Percentiles rank a stretch among this genome's conserved stretches.
Conservation (phyloP, 169 alveolate genomes). For the Eimeria falciformis region DNA sequence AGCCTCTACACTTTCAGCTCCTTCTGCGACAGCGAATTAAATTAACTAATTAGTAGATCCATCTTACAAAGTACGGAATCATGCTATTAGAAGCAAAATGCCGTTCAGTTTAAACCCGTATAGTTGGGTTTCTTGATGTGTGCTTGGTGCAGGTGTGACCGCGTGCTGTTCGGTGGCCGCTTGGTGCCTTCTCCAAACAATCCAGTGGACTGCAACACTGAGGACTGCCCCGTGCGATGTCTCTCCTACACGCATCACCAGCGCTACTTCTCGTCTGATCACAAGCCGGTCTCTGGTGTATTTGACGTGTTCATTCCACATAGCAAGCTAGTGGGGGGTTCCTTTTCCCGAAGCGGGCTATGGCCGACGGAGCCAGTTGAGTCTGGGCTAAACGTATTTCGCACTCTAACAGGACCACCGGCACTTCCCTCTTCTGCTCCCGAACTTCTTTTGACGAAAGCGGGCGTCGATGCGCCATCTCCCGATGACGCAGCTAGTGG, state of each 20-base stretch:
- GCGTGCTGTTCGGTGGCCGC: slow-evolving; percentile 57
- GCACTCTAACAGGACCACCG: background rate
- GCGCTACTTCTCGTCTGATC: slow-evolving; percentile 52
- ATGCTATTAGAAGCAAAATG: too few relatives aligned
- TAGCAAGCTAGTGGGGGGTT: background rate
- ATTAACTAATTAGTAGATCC: too few relatives aligned
- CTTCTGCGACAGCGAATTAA: too few relatives aligned
- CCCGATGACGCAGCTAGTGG: background rate
- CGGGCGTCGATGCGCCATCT: background rate
- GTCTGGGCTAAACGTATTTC: background rate
- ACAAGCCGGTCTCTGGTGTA: slow-evolving; percentile 67
- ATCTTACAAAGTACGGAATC: too few relatives aligned
- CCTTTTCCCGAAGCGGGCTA: background rate
- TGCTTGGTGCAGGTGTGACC: slow-evolving; percentile 73
- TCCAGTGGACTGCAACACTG: background rate
- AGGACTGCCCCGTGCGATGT: background rate
- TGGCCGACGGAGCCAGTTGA: background rate
- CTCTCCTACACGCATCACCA: slow-evolving; percentile 58
- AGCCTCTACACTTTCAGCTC: background rate
- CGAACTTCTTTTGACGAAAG: too few relatives aligned
- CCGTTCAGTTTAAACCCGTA: too few relatives aligned
- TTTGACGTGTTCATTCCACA: background rate
- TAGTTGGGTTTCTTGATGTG: too few relatives aligned
- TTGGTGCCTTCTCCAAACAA: background rate
- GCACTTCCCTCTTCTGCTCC: too few relatives aligned